Evolutionary conservation across 2,329 filamentous ascomycete genomes (phyloP), one percentile per base, ranked within the genome.

Genomic region (Beauveria asiatica): DNA sequence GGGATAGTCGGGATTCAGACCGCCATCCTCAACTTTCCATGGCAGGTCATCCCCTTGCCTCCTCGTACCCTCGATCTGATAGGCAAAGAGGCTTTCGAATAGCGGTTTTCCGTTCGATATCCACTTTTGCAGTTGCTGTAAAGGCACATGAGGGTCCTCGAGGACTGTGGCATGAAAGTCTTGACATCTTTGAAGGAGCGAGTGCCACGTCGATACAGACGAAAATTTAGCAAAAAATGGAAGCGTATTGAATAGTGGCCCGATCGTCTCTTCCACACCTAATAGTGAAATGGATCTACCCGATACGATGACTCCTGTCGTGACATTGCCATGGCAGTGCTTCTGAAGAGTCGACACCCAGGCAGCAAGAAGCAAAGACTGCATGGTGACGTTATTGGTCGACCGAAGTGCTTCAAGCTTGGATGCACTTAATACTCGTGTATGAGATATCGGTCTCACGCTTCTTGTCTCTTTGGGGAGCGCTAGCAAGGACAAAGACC

Each of bases 191-290:
- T 74, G 76, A 23, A 91, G 76, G 1, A 91, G 71, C 0, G 82
- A 78, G 1, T 74, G 69, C 84, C 88, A 91, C 0, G 78, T 83
- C 5, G 80, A 75, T 0, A 72, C 67, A 0, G 70, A 64, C 7
- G 73, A 62, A 16, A 81, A 64, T 6, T 74, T 68, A 39, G 85
- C 73, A 59, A 83, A 79, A 69, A 88, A 91, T 0, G 92, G 91
- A 1, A 97, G 76, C 0, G 92, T 96, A 69, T 97, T 97, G 79
- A 97, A 96, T 21, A 97, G 75, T 0, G 93, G 92, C 0, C 92
- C 93, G 46, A 94, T 81, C 1, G 89, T 83, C 23, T 78, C 69
- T 51, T 92, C 87, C 2, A 86, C 81, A 2, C 78, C 78, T 8
- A 86, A 80, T 13, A 91, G 74, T 48, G 89, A 83, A 5, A 95